Conservation (phyloP, 495 filamentous ascomycete genomes). For the Friedmanniomyces endolithicus region DNA sequence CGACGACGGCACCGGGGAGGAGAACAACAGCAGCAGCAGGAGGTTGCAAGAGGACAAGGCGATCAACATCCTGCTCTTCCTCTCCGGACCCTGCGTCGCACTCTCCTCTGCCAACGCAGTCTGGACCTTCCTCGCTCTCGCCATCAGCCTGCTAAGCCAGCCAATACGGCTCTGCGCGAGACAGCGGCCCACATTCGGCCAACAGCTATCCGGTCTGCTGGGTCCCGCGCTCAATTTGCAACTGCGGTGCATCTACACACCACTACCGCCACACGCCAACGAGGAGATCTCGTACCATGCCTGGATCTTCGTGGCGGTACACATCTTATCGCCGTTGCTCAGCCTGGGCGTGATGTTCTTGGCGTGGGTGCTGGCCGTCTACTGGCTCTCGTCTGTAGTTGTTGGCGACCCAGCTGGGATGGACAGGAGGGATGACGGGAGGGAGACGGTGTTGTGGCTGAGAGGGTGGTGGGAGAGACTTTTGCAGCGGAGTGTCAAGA, state of each 20-base stretch:
- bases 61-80: constrained; percentile 23
- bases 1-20: constrained; percentile 7
- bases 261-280: constrained; percentile 16
- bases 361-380: constrained; percentile 48
- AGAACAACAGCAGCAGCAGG: neutral
- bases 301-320: constrained; percentile 36
- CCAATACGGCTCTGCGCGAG: constrained; percentile 26
- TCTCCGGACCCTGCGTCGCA: constrained; percentile 25
- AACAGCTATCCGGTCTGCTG: constrained; percentile 27
- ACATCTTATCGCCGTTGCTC: constrained; percentile 43
- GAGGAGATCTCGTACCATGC: constrained; percentile 23
- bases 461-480: constrained; percentile 51
- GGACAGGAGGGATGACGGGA: constrained; percentile 49
- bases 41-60: constrained; percentile 12
- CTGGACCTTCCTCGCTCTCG: constrained; percentile 26
- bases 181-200: constrained; percentile 19
- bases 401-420: constrained; percentile 53
- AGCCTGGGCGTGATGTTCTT: constrained; percentile 42
- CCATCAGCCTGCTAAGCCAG: constrained; percentile 24
- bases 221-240: constrained; percentile 29
- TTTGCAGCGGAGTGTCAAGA: constrained; percentile 26
- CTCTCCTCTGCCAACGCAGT: constrained; percentile 24
- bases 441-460: constrained; percentile 47
- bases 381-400: constrained; percentile 51
- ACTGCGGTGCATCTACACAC: constrained; percentile 30